These are phyloP conservation scores for Leptographium radiaticola DNA, from an alignment of 2,329 filamentous ascomycete species.

Conservation along the genomic window DNA sequence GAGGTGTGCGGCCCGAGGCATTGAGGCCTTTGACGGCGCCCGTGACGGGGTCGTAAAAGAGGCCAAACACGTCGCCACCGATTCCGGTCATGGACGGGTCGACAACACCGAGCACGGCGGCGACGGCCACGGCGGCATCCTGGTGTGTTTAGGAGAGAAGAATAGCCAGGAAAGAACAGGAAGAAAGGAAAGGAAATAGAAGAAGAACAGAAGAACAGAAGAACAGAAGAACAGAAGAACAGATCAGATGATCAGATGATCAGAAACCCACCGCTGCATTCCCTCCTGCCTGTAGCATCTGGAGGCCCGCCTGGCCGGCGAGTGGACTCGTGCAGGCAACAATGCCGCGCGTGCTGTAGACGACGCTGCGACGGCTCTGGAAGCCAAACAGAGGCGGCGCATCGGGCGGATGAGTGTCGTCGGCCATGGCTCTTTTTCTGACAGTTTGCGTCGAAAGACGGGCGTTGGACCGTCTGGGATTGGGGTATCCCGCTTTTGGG, in stretches of 20 bases:
- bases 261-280: slow-evolving; percentile 68
- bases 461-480: too few relatives aligned
- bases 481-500: too few relatives aligned
- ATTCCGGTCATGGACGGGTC: slow-evolving; percentile 87
- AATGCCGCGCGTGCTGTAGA: slow-evolving; percentile 84
- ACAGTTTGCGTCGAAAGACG: too few relatives aligned
- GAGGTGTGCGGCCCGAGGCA: slow-evolving; percentile 72
- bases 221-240: too few relatives aligned
- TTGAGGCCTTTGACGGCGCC: slow-evolving; percentile 76
- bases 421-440: slow-evolving; percentile 1
- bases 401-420: not conserved
- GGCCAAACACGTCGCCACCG: slow-evolving; percentile 87
- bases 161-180: not conserved
- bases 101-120: slow-evolving; percentile 81
- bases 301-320: slow-evolving; percentile 72
- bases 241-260: too few relatives aligned
- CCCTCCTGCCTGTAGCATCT: slow-evolving; percentile 67
- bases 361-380: slow-evolving; percentile 71
- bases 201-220: too few relatives aligned
- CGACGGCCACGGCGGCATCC: slow-evolving; percentile 85
- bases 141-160: slow-evolving; percentile 20
- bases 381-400: slow-evolving; percentile 11
- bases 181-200: not conserved
- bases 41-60: slow-evolving; percentile 72
- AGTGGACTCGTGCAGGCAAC: slow-evolving; percentile 80